Evolutionary conservation across 441 rosid genomes (phyloP).

Genomic region (Erodium moschatum): DNA sequence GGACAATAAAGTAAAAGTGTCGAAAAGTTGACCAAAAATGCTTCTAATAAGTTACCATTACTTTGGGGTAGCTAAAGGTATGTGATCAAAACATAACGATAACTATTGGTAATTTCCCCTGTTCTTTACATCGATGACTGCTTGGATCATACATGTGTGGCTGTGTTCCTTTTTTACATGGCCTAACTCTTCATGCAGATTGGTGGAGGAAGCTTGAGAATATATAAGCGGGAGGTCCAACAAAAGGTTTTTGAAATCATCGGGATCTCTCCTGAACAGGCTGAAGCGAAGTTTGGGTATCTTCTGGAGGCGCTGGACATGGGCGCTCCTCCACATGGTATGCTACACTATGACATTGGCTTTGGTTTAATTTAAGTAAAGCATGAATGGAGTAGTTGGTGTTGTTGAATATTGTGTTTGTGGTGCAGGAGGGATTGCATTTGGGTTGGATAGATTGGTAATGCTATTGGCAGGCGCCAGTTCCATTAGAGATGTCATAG

Average conservation of each 20-base stretch:
- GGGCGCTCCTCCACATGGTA: constrained; percentile 99
- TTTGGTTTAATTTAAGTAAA: too few species aligned
- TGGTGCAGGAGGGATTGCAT: constrained; percentile 76
- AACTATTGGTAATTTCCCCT: too few species aligned
- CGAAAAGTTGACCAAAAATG: too few species aligned
- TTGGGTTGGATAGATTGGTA: constrained; percentile 79
- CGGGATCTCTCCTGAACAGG: constrained; percentile 73
- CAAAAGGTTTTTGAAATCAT: constrained; percentile 73
- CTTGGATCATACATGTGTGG: background rate
- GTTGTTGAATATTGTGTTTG: background rate
- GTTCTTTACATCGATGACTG: background rate
- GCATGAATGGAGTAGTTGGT: too few species aligned
- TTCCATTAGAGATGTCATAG: constrained; percentile 86
- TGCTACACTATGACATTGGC: constrained; percentile 3
- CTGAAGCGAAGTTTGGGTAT: constrained; percentile 86
- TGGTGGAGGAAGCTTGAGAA: constrained; percentile 98
- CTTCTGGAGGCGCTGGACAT: constrained; percentile 89
- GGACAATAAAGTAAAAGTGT: too few species aligned
- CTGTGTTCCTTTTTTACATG: too few species aligned
- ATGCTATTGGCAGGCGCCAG: constrained; percentile 69
- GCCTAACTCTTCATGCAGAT: constrained; percentile 38
- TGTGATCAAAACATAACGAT: too few species aligned
- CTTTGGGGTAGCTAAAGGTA: too few species aligned
- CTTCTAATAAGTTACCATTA: too few species aligned
- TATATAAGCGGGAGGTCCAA: constrained; percentile 74